These are phyloP conservation scores for Pythium apleroticum DNA, from an alignment of 352 stramenopile species.

Conservation along the genomic window DNA sequence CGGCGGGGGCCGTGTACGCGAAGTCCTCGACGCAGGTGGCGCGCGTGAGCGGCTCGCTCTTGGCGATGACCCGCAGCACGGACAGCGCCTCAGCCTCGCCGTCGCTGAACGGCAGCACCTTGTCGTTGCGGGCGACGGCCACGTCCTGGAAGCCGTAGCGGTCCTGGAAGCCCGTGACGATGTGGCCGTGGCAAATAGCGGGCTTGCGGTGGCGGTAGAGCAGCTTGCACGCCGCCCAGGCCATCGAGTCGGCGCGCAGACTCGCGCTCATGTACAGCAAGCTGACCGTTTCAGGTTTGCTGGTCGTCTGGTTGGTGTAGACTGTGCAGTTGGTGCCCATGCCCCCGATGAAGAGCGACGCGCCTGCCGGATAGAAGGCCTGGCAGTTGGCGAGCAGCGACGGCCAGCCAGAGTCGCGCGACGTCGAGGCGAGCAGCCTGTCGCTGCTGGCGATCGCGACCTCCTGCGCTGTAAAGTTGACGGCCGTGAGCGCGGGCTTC, in stretches of 20 bases:
- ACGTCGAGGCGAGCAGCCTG: conserved; percentile 14
- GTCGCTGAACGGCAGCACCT: conserved; percentile 31
- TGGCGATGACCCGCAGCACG: conserved; percentile 42
- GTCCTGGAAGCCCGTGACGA: conserved; percentile 40
- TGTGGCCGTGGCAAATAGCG: conserved; percentile 40
- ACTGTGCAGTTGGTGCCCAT: not conserved
- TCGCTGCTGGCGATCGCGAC: conserved; percentile 13
- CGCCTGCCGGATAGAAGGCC: conserved; percentile 14
- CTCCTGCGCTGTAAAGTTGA: conserved; percentile 1
- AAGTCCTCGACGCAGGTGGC: conserved; percentile 46
- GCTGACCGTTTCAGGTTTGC: conserved; percentile 17
- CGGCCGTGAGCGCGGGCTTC: not conserved
- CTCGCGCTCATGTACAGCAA: conserved; percentile 38
- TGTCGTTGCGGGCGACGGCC: conserved; percentile 28
- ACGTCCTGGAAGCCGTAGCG: conserved; percentile 36
- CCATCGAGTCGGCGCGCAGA: conserved; percentile 46
- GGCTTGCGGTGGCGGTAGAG: conserved; percentile 38
- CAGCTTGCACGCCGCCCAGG: conserved; percentile 47
- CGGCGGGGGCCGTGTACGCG: conserved; percentile 17
- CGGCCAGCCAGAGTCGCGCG: conserved; percentile 37
- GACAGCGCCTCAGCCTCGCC: conserved; percentile 36
- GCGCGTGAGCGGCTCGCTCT: conserved; percentile 36
- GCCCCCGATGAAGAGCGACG: not conserved
- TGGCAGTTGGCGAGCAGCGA: conserved; percentile 41
- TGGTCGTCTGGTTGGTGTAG: not conserved